Conservation (phyloP, 2,329 filamentous ascomycete genomes). For the Sphaerostilbella broomeana region DNA sequence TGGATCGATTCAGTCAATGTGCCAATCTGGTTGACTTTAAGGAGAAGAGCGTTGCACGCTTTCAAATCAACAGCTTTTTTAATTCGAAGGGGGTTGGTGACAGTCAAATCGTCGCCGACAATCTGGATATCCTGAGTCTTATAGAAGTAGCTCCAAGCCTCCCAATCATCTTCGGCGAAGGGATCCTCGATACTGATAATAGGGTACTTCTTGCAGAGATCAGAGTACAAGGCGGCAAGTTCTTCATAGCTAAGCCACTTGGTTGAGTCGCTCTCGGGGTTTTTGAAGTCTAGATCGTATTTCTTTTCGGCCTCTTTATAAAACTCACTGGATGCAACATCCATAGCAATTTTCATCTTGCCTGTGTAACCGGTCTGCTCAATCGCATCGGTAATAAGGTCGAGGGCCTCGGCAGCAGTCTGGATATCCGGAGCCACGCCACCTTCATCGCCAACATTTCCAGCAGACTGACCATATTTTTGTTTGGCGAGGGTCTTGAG, state of each 20-base stretch:
- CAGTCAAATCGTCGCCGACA: slow-evolving; percentile 95
- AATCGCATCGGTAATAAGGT: slow-evolving; percentile 91
- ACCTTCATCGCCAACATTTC: slow-evolving; percentile 98
- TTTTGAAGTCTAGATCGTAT: slow-evolving; percentile 99
- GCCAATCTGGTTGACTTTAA: slow-evolving; percentile 99
- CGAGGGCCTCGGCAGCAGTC: slow-evolving; percentile 90
- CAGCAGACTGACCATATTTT: slow-evolving; percentile 98
- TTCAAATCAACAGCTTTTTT: slow-evolving; percentile 99
- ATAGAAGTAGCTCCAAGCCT: slow-evolving; percentile 99
- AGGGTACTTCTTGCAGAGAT: slow-evolving; percentile 88
- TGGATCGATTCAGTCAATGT: slow-evolving; percentile 98
- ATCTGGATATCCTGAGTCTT: slow-evolving; percentile 98
- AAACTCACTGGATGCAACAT: slow-evolving; percentile 98
- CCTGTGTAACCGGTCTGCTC: slow-evolving; percentile 93
- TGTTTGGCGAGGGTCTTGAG: slow-evolving; percentile 97
- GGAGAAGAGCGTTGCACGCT: slow-evolving; percentile 94
- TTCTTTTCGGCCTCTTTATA: slow-evolving; percentile 98
- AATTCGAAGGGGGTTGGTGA: slow-evolving; percentile 98
- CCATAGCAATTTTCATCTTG: slow-evolving; percentile 97
- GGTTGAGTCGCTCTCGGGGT: slow-evolving; percentile 87
- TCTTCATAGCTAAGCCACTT: slow-evolving; percentile 99
- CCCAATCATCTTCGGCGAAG: slow-evolving; percentile 99
- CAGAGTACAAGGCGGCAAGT: slow-evolving; percentile 85
- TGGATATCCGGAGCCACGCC: slow-evolving; percentile 99
- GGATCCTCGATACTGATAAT: slow-evolving; percentile 99